A percentile compares a stretch with the other conserved stretches of the same genome.
These are phyloP conservation scores for Xylariaceae sp. DNA, from an alignment of 2,329 filamentous ascomycete species.

Conservation along the genomic window DNA sequence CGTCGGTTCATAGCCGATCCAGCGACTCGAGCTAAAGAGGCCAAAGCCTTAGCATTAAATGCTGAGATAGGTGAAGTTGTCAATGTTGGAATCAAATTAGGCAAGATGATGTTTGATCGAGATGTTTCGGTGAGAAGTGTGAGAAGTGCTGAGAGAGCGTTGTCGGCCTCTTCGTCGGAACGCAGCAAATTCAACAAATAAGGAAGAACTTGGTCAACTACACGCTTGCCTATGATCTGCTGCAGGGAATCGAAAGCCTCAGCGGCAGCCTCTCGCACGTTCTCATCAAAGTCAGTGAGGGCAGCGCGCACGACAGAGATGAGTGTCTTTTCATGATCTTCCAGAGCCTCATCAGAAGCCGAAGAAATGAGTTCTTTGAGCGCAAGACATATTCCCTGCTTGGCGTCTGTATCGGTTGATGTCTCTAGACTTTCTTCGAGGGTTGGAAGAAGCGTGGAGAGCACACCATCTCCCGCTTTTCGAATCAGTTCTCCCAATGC, in stretches of 20 bases:
- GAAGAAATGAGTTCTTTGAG: constrained; percentile 89
- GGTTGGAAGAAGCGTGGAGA: constrained; percentile 82
- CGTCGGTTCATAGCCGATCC: constrained; percentile 86
- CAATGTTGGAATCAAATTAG: constrained; percentile 90
- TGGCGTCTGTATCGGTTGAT: constrained; percentile 86
- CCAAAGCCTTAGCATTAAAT: constrained; percentile 92
- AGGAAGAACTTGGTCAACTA: constrained; percentile 91
- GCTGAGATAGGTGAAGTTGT: constrained; percentile 84
- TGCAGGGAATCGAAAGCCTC: constrained; percentile 96
- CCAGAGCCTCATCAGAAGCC: constrained; percentile 80
- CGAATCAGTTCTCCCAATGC: constrained; percentile 94
- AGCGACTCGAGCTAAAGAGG: constrained; percentile 88
- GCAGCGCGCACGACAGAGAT: constrained; percentile 92
- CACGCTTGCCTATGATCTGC: constrained; percentile 87
- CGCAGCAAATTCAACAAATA: constrained; percentile 87
- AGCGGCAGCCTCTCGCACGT: constrained; percentile 91
- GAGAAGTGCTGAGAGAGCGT: constrained; percentile 85
- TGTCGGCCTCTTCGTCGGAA: constrained; percentile 80
- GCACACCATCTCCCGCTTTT: constrained; percentile 90
- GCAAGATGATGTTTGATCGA: constrained; percentile 91
- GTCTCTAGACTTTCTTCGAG: constrained; percentile 86
- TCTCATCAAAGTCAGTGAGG: constrained; percentile 81
- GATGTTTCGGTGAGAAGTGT: constrained; percentile 92
- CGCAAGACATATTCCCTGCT: constrained; percentile 96
- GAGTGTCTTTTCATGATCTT: constrained; percentile 91